These are phyloP conservation scores for Rhodamnia argentea DNA, from an alignment of 345 rosid genomes.

Conservation along the genomic window DNA sequence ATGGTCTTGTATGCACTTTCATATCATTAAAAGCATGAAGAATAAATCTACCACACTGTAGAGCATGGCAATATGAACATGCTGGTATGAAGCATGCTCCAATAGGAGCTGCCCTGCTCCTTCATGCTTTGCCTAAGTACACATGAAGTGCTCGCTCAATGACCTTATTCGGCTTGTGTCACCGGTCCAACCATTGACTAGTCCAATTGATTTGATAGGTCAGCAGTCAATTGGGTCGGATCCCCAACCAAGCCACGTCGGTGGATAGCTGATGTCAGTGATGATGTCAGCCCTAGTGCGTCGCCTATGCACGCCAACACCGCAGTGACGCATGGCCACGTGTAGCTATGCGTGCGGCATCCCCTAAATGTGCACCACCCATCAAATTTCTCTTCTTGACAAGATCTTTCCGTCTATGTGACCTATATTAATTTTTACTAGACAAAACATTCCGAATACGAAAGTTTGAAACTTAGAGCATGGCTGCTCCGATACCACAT, in stretches of 20 bases:
- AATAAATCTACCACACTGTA: neutral
- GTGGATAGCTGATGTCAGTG: fast-evolving
- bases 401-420: neutral
- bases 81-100: neutral
- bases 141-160: neutral
- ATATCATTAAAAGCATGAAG: neutral
- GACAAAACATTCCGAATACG: neutral
- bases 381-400: neutral
- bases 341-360: neutral
- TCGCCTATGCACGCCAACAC: no score
- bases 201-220: no score
- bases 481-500: neutral
- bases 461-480: neutral
- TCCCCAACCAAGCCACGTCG: no score
- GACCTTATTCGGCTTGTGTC: no score
- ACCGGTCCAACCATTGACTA: no score
- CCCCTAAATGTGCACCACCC: neutral
- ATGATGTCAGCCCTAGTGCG: neutral
- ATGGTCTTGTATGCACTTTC: neutral
- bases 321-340: neutral
- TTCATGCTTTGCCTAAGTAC: neutral
- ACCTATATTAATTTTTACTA: neutral
- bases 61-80: neutral
- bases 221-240: no score
- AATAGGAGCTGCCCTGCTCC: neutral